Evolutionary conservation across 2,329 filamentous ascomycete genomes (phyloP).

Genomic region (Diaporthe capsici): DNA sequence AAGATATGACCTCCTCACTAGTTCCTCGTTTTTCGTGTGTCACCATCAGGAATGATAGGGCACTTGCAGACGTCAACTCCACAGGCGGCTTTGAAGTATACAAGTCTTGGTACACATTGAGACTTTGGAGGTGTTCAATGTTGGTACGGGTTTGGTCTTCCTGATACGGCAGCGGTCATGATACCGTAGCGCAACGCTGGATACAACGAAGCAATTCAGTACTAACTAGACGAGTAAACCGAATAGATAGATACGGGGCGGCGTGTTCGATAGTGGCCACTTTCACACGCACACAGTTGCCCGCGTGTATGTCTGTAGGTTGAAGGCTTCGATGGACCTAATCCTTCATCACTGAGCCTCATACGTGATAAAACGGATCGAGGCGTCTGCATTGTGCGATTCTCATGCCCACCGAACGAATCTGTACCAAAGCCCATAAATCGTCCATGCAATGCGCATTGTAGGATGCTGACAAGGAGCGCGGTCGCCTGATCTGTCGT

Average conservation of each 20-base stretch:
- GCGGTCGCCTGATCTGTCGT: no score
- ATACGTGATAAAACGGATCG: not conserved
- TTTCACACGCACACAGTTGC: not conserved
- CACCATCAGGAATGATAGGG: not conserved
- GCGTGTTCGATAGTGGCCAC: not conserved
- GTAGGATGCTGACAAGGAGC: not conserved
- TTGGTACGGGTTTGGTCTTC: not conserved
- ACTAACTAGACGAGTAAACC: not conserved
- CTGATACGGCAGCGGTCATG: not conserved
- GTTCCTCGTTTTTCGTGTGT: not conserved
- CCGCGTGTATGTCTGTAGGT: not conserved
- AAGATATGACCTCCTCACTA: not conserved
- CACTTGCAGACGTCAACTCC: not conserved
- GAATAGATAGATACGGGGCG: not conserved
- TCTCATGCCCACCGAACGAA: not conserved
- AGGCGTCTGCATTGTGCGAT: not conserved
- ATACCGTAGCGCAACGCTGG: not conserved
- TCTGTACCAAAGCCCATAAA: not conserved
- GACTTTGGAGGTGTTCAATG: not conserved
- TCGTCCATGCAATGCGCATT: not conserved
- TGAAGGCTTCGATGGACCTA: not conserved
- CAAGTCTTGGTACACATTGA: not conserved
- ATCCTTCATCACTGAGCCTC: not conserved
- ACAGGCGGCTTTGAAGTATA: no score
- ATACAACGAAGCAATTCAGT: not conserved